Percentiles rank a stretch among this genome's conserved stretches.
Conservation (phyloP, 2,329 filamentous ascomycete genomes). For the Huntiella omanensis region DNA sequence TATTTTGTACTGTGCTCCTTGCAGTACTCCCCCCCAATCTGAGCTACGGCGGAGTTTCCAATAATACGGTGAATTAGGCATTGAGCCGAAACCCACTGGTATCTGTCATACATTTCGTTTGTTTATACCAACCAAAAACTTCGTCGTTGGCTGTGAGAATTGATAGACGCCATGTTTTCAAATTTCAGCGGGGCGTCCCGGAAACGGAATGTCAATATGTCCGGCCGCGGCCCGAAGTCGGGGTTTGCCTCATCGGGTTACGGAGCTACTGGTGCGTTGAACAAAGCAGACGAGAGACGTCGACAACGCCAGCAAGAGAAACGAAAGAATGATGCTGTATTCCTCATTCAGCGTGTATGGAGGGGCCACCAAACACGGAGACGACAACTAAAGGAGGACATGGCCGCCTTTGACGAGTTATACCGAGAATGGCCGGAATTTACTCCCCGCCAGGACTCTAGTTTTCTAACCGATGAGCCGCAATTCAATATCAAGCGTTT, state of each 20-base stretch:
- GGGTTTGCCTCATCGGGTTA: conserved; percentile 15
- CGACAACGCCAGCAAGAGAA: conserved; percentile 63
- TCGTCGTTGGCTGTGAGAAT: too few relatives aligned
- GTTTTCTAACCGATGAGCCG: not conserved
- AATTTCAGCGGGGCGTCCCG: conserved; percentile 82
- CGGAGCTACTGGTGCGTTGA: conserved; percentile 58
- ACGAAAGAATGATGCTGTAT: conserved; percentile 54
- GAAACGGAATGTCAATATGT: conserved; percentile 83
- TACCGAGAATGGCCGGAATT: conserved; percentile 21
- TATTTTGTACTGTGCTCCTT: too few relatives aligned
- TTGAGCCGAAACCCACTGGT: too few relatives aligned
- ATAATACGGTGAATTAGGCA: too few relatives aligned
- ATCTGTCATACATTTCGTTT: too few relatives aligned
- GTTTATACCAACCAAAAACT: too few relatives aligned
- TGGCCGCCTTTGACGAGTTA: conserved; percentile 42
- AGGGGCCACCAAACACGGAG: conserved; percentile 52
- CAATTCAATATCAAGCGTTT: too few relatives aligned
- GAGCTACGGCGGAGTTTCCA: too few relatives aligned
- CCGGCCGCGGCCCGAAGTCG: conserved; percentile 55
- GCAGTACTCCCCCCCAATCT: too few relatives aligned
- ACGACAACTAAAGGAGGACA: conserved; percentile 35
- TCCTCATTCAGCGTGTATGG: conserved; percentile 63
- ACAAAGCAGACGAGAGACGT: conserved; percentile 73
- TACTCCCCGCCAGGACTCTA: not conserved
- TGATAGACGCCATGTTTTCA: conserved; percentile 49